Conservation (phyloP, 352 stramenopile species). For the Thalassiosira gravida region DNA sequence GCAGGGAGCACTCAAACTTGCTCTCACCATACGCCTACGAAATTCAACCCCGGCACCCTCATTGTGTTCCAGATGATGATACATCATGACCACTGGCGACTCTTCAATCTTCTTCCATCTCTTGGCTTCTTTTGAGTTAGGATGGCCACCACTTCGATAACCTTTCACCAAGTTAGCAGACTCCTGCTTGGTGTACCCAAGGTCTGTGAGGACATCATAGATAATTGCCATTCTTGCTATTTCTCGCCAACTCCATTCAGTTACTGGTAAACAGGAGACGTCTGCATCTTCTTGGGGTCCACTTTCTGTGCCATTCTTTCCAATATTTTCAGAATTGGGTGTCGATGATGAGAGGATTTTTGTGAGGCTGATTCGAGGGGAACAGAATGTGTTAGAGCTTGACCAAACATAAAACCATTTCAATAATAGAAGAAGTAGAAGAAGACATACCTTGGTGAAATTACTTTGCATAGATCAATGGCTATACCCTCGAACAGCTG, state of each 20-base stretch:
- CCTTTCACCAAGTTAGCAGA: conserved; percentile 78
- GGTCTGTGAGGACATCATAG: conserved; percentile 78
- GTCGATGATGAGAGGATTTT: conserved; percentile 54
- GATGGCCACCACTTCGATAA: conserved; percentile 83
- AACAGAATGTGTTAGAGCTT: background rate
- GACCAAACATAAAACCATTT: too few relatives aligned
- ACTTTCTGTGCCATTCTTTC: conserved; percentile 31
- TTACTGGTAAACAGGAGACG: conserved; percentile 71
- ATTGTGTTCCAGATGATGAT: conserved; percentile 55
- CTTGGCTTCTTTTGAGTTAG: conserved; percentile 86
- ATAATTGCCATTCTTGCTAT: conserved; percentile 79
- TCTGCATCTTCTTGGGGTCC: conserved; percentile 48
- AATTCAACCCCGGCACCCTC: conserved; percentile 23
- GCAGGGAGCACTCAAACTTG: conserved; percentile 61
- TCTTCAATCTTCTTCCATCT: conserved; percentile 82
- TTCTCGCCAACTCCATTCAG: conserved; percentile 83
- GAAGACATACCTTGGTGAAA: conserved; percentile 48
- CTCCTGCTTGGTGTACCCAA: conserved; percentile 80
- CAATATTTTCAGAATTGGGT: conserved; percentile 42
- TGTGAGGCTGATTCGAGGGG: conserved; percentile 38
- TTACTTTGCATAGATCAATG: conserved; percentile 78
- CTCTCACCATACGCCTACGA: conserved; percentile 47
- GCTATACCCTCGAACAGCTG: conserved; percentile 70
- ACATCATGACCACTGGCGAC: conserved; percentile 68
- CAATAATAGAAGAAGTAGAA: too few relatives aligned